Conservation (phyloP, 2,329 filamentous ascomycete genomes). For the Aspergillus unguis region DNA sequence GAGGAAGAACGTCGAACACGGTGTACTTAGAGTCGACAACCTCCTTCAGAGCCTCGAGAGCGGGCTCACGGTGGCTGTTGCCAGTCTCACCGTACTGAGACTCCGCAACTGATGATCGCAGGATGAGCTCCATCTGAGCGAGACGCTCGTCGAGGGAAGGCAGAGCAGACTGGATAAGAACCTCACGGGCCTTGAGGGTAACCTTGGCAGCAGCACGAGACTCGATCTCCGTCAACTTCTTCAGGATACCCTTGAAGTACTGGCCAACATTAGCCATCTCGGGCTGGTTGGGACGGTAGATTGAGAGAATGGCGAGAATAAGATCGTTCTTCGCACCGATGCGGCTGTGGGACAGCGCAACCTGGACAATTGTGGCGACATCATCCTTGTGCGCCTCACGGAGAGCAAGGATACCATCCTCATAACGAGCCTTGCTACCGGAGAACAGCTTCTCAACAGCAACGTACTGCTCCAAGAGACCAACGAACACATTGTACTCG, state of each 20-base stretch:
- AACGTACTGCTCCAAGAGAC: constrained; percentile 76
- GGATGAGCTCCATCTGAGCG: constrained; percentile 96
- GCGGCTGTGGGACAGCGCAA: constrained; percentile 87
- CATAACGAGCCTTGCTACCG: constrained; percentile 77
- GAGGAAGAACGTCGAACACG: constrained; percentile 90
- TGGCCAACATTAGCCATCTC: constrained; percentile 84
- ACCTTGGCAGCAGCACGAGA: constrained; percentile 87
- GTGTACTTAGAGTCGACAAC: constrained; percentile 98
- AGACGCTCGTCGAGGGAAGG: constrained; percentile 94
- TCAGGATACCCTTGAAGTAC: constrained; percentile 76
- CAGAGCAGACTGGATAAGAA: constrained; percentile 94
- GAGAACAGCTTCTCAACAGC: constrained; percentile 85
- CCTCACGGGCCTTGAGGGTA: constrained; percentile 91
- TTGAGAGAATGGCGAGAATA: constrained; percentile 83
- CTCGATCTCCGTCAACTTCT: constrained; percentile 86
- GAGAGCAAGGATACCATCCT: constrained; percentile 88
- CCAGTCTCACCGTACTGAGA: constrained; percentile 97
- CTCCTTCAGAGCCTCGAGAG: constrained; percentile 88
- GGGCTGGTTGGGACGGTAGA: constrained; percentile 93
- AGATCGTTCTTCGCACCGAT: constrained; percentile 93
- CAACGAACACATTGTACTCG: constrained; percentile 78
- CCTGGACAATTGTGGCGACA: constrained; percentile 77
- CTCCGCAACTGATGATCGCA: constrained; percentile 91
- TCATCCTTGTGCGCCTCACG: constrained; percentile 97
- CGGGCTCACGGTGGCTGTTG: constrained; percentile 92